Percentiles rank a stretch among this genome's conserved stretches.
These are phyloP conservation scores for Linnemannia zychae DNA, from an alignment of 192 early-diverging fungal species.

Conservation along the genomic window DNA sequence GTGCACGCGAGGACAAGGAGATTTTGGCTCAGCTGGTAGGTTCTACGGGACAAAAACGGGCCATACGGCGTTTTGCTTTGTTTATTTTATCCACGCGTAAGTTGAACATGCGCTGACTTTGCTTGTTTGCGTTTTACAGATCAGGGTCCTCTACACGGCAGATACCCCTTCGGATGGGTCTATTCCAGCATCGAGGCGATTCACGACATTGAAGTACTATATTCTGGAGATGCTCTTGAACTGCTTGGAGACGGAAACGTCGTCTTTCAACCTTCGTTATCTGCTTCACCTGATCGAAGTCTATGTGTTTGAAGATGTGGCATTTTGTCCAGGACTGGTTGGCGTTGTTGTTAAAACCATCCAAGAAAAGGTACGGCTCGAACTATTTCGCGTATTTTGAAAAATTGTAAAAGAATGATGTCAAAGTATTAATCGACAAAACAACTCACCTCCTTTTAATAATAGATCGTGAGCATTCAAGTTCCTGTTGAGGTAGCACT, in stretches of 20 bases:
- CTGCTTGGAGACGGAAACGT: slow-evolving; percentile 74
- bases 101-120: background rate
- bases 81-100: background rate
- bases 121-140: slow-evolving; percentile 22
- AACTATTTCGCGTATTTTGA: background rate
- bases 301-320: slow-evolving; percentile 82
- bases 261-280: slow-evolving; percentile 73
- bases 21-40: slow-evolving; percentile 67
- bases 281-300: slow-evolving; percentile 76
- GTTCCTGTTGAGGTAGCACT: slow-evolving; percentile 71
- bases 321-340: slow-evolving; percentile 79
- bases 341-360: slow-evolving; percentile 76
- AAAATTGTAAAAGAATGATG: too few species aligned
- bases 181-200: slow-evolving; percentile 47
- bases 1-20: slow-evolving; percentile 59
- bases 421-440: too few species aligned
- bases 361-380: slow-evolving; percentile 77
- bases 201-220: slow-evolving; percentile 73
- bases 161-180: slow-evolving; percentile 42
- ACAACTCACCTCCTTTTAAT: background rate
- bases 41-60: background rate
- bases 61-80: background rate
- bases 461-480: slow-evolving; percentile 69
- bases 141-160: slow-evolving; percentile 59
- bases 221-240: slow-evolving; percentile 76